Conservation (phyloP, 2,329 filamentous ascomycete genomes). For the Neoarthrinium moseri region DNA sequence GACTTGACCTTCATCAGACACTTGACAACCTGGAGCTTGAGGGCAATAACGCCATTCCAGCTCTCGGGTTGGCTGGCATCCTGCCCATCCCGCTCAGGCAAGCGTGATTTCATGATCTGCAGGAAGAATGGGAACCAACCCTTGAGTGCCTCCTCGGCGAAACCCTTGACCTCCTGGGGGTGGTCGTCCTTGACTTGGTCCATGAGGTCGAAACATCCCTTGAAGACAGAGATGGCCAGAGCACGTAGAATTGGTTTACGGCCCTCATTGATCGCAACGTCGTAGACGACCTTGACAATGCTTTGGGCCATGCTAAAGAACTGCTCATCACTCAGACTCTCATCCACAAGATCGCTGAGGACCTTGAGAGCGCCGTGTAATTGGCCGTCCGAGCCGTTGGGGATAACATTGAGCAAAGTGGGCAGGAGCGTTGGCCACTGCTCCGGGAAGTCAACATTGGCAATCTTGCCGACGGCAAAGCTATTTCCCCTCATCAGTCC, state of each 20-base stretch:
- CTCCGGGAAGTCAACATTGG: slow-evolving; percentile 88
- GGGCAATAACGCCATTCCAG: slow-evolving; percentile 79
- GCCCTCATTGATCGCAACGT: slow-evolving; percentile 73
- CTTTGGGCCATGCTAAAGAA: slow-evolving; percentile 89
- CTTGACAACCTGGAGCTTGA: slow-evolving; percentile 94
- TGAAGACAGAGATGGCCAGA: slow-evolving; percentile 85
- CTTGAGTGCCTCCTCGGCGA: slow-evolving; percentile 81
- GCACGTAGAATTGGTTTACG: slow-evolving; percentile 77
- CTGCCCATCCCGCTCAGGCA: slow-evolving; percentile 66
- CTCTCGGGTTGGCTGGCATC: slow-evolving; percentile 55
- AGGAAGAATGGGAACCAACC: slow-evolving; percentile 91
- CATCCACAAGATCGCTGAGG: slow-evolving; percentile 85
- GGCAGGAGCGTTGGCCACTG: slow-evolving; percentile 91
- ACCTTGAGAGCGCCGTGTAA: slow-evolving; percentile 89
- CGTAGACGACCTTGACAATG: slow-evolving; percentile 79
- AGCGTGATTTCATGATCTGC: slow-evolving; percentile 68
- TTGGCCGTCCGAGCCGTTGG: slow-evolving; percentile 72
- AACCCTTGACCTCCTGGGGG: slow-evolving; percentile 78
- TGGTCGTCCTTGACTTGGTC: slow-evolving; percentile 97
- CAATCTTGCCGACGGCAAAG: slow-evolving; percentile 87
- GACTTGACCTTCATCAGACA: slow-evolving; percentile 84
- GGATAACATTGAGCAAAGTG: slow-evolving; percentile 73
- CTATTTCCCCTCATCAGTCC: too few species aligned
- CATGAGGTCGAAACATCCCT: slow-evolving; percentile 88
- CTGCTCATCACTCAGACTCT: slow-evolving; percentile 88